phyloP scores from a whole-genome alignment of 176 grass and related monocot species.

The Musa itinerans region DNA sequence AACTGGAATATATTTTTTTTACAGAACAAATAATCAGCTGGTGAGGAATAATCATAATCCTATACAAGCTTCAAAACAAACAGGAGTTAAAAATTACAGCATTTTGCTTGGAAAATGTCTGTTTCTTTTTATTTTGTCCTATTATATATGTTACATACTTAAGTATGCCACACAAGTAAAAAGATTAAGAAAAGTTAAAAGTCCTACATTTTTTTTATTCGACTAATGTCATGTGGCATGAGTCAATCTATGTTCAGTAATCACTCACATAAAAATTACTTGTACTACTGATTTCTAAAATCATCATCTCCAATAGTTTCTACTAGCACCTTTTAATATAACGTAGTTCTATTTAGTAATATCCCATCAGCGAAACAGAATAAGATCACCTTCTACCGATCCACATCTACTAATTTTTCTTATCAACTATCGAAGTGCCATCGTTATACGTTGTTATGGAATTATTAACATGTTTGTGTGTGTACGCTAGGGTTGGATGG shows the following conservation, averaged over 20 bases:
- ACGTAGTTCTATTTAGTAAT: too few species aligned
- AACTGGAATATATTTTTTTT: constrained; percentile 39
- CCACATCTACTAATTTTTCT: too few species aligned
- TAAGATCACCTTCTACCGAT: too few species aligned
- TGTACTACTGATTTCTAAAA: not conserved
- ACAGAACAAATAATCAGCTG: not conserved
- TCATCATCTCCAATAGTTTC: not conserved
- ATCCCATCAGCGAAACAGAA: too few species aligned
- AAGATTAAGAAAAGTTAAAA: not conserved
- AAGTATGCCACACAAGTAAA: not conserved
- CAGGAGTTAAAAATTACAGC: too few species aligned
- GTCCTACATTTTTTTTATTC: not conserved
- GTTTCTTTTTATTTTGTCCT: not conserved
- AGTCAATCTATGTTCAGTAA: not conserved
- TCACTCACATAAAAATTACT: not conserved
- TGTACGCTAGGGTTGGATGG: not conserved
- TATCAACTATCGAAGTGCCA: too few species aligned
- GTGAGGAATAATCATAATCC: not conserved
- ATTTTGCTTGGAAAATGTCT: not conserved
- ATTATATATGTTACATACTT: not conserved
- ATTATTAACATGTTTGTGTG: too few species aligned
- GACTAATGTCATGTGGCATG: not conserved
- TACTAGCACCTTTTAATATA: not conserved
- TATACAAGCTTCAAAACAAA: too few species aligned
- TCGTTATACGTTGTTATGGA: too few species aligned